Conservation (phyloP, 352 stramenopile species). For the Aphanomyces cochlioides region DNA sequence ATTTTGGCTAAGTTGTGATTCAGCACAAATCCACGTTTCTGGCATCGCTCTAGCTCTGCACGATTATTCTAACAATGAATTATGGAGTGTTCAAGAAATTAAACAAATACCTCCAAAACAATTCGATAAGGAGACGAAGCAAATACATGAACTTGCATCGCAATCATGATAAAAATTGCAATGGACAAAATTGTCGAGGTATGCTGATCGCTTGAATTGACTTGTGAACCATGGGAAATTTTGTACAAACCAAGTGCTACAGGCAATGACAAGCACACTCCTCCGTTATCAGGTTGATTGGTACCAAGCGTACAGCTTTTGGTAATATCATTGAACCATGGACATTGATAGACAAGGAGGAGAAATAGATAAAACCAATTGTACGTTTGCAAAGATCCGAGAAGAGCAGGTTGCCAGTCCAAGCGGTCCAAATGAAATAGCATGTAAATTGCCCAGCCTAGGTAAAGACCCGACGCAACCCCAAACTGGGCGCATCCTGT, state of each 20-base stretch:
- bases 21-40: conserved; percentile 21
- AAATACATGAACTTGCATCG: conserved; percentile 80
- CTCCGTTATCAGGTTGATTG: conserved; percentile 30
- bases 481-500: conserved; percentile 66
- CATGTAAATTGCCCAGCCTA: conserved; percentile 65
- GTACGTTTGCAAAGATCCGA: conserved; percentile 70
- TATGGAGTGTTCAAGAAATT: not conserved
- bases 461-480: conserved; percentile 68
- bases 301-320: conserved; percentile 48
- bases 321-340: conserved; percentile 52
- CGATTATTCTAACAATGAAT: conserved; percentile 19
- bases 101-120: conserved; percentile 35
- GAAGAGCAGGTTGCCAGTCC: conserved; percentile 46
- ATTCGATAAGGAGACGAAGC: conserved; percentile 54
- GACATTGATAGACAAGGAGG: conserved; percentile 64
- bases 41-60: conserved; percentile 19
- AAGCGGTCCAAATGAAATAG: conserved; percentile 73
- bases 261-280: conserved; percentile 61
- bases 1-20: conserved; percentile 22
- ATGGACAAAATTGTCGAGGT: conserved; percentile 38
- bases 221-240: not conserved
- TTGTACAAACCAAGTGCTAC: conserved; percentile 62
- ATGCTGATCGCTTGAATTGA: not conserved
- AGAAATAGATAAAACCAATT: conserved; percentile 82
- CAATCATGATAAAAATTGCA: conserved; percentile 74